Conservation (phyloP, 306 rosid species). For the Vigna nakashimae region DNA sequence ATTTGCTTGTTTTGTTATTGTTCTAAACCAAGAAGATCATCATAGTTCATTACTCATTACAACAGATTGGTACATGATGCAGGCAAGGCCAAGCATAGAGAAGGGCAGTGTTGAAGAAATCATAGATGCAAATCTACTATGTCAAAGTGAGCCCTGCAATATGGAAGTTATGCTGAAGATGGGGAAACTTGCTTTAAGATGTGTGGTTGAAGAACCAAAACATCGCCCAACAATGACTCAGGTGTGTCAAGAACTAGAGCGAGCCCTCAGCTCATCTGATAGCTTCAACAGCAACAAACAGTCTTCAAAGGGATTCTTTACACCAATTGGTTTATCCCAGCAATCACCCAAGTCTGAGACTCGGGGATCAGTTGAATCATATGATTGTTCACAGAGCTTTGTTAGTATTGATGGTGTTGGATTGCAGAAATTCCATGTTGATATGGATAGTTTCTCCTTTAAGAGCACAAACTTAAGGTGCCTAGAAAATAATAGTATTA, state of each 20-base stretch:
- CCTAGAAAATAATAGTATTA: slow-evolving; percentile 63
- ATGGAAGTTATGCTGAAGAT: slow-evolving; percentile 71
- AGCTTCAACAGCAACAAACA: slow-evolving; percentile 50
- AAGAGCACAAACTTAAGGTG: slow-evolving; percentile 66
- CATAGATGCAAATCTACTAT: slow-evolving; percentile 70
- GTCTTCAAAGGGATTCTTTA: slow-evolving; percentile 35
- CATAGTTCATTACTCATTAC: background rate
- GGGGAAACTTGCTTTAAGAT: slow-evolving; percentile 76
- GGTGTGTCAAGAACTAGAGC: slow-evolving; percentile 72
- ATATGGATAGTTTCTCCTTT: slow-evolving; percentile 68
- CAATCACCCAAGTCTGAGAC: slow-evolving; percentile 30
- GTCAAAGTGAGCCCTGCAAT: slow-evolving; percentile 65
- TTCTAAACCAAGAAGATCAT: background rate
- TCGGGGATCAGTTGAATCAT: slow-evolving; percentile 36
- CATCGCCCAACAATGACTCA: slow-evolving; percentile 78
- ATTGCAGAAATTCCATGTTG: slow-evolving; percentile 67
- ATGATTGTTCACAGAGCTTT: slow-evolving; percentile 63
- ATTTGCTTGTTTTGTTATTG: background rate
- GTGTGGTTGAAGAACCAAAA: slow-evolving; percentile 70
- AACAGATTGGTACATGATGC: slow-evolving; percentile 36
- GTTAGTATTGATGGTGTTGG: slow-evolving; percentile 72
- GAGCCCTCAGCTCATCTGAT: slow-evolving; percentile 55
- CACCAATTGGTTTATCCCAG: slow-evolving; percentile 35
- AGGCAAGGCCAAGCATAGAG: slow-evolving; percentile 87
- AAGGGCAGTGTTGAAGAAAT: slow-evolving; percentile 67